These are phyloP conservation scores for Cyberlindnera americana DNA, from an alignment of 805 yeast genomes.

Conservation along the genomic window DNA sequence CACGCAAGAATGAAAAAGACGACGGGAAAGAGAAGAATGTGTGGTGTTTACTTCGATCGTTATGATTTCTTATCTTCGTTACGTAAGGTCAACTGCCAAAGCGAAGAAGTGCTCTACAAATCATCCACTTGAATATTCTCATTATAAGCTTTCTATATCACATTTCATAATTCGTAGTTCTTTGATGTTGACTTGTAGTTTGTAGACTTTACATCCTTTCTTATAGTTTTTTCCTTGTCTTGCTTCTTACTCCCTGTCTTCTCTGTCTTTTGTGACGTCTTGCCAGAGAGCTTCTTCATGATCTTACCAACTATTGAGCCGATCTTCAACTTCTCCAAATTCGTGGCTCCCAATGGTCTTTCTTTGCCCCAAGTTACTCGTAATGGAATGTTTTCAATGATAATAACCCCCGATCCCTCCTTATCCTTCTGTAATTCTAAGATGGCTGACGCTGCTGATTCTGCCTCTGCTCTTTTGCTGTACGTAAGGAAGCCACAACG, in stretches of 20 bases:
- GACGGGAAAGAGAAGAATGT: conserved; percentile 64
- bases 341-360: conserved; percentile 37
- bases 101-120: conserved; percentile 38
- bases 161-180: conserved; percentile 10
- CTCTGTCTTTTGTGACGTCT: not conserved
- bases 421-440: conserved; percentile 10
- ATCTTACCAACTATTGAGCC: conserved; percentile 49
- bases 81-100: conserved; percentile 44
- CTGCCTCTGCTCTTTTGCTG: conserved; percentile 47
- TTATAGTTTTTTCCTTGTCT: conserved; percentile 1
- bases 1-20: conserved; percentile 62
- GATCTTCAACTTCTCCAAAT: conserved; percentile 45
- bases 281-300: conserved; percentile 39
- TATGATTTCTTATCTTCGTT: conserved; percentile 57
- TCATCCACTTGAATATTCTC: conserved; percentile 15
- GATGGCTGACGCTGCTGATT: conserved; percentile 33
- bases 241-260: not conserved
- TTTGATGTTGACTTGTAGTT: conserved; percentile 3
- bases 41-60: conserved; percentile 68
- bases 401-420: conserved; percentile 31
- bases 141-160: too few relatives aligned
- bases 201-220: conserved; percentile 1
- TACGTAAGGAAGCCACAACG: conserved; percentile 64
- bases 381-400: conserved; percentile 41
- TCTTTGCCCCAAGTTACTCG: conserved; percentile 56